Evolutionary conservation across 1,139 yeast species (phyloP), one percentile per base, ranked within the genome.

Genomic region (Candida frijolesensis): DNA sequence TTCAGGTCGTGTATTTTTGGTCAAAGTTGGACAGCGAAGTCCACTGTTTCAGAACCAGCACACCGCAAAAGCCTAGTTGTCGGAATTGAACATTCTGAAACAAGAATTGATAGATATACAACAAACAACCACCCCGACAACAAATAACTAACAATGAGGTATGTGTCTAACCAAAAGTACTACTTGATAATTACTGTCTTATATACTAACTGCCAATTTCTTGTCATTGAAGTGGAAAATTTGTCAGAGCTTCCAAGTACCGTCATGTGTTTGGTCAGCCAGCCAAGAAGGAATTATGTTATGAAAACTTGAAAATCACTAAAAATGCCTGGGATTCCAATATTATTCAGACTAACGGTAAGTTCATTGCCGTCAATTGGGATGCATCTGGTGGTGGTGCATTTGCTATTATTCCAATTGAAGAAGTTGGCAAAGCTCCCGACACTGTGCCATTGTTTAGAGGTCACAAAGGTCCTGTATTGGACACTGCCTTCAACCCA

Each of bases 321-420:
- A 85, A 89, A 66, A 92, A 91, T 62, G 99, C 98, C 1, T 94
- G 96, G 90, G 99, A 94, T 67, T 89, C 97, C 46, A 92, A 92
- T 66, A 78, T 94, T 57, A 80, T 92, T 58, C 85, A 89, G 47
- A 54, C 68, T 56, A 94, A 94, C 66, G 95, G 97, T 33, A 86
- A 87, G 67, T 94, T 83, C 63, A 71, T 94, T 39, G 80, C 97
- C 0, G 88, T 90, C 54, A 91, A 90, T 67, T 91, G 97, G 97
- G 91, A 89, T 54, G 79, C 97, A 18, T 87, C 96, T 7, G 98
- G 98, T 42, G 98, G 98, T 55, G 99, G 99, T 49, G 95, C 98
- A 0, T 92, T 94, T 75, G 97, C 96, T 1, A 87, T 94, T 14
- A 84, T 94, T 51, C 99, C 99, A 1, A 74, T 89, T 30, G 64